Conservation (phyloP, 371 early-diverging fungal genomes). For the Mortierella sp. region DNA sequence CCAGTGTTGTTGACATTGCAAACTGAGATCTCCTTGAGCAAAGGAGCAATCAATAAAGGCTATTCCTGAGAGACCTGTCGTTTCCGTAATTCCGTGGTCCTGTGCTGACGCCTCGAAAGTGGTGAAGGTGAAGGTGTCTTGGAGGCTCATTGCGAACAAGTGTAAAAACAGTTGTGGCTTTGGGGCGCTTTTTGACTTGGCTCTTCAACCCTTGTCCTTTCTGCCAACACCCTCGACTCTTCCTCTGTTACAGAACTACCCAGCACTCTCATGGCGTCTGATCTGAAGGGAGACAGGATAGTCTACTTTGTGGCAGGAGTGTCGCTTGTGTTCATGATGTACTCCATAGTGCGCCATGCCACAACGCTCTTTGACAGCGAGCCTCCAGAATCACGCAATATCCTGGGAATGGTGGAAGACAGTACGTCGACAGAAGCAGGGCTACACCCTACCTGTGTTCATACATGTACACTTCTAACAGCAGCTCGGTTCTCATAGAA, state of each 20-base stretch:
- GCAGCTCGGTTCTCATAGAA: constrained; percentile 45
- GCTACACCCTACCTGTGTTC: neutral
- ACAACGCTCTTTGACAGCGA: constrained; percentile 57
- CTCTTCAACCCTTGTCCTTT: neutral
- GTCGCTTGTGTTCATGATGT: constrained; percentile 64
- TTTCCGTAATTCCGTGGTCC: constrained; percentile 1
- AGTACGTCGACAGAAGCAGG: constrained; percentile 46
- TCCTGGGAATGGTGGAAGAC: constrained; percentile 61
- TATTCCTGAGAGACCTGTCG: neutral
- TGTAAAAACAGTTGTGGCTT: neutral
- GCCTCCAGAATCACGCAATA: constrained; percentile 43
- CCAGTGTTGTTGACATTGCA: constrained; percentile 17
- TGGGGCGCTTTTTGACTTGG: neutral
- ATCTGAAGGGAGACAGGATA: constrained; percentile 44
- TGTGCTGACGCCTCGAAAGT: neutral
- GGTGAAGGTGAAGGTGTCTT: too few relatives aligned
- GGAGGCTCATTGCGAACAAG: too few relatives aligned
- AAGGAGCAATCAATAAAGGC: neutral
- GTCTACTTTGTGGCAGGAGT: constrained; percentile 62
- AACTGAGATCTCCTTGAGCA: neutral
- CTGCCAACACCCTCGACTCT: neutral
- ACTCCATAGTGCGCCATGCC: constrained; percentile 68
- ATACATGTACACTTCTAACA: neutral
- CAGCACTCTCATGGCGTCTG: constrained; percentile 25
- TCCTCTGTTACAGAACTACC: neutral